These are phyloP conservation scores for Xylaria telfairii DNA, from an alignment of 495 filamentous ascomycete species.

Conservation along the genomic window DNA sequence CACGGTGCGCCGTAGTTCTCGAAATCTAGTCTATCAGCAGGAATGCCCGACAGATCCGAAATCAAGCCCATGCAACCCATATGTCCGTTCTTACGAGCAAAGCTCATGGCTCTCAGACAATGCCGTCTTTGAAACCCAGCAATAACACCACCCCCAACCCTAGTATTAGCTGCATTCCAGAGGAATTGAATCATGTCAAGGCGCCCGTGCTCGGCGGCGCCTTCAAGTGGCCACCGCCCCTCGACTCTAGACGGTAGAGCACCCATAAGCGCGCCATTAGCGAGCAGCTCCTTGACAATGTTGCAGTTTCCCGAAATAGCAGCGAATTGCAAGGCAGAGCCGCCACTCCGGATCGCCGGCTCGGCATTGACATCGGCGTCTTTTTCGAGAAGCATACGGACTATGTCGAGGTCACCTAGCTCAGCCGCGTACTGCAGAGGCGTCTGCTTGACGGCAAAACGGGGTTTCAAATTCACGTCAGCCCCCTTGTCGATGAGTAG, in stretches of 20 bases:
- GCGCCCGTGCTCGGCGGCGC: conserved; percentile 53
- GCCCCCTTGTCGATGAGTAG: conserved; percentile 42
- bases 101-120: conserved; percentile 29
- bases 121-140: conserved; percentile 25
- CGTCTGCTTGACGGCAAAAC: conserved; percentile 24
- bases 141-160: conserved; percentile 1
- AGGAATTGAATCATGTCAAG: conserved; percentile 52
- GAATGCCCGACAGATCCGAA: conserved; percentile 10
- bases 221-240: conserved; percentile 52
- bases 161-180: conserved; percentile 30
- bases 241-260: conserved; percentile 28
- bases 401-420: conserved; percentile 36
- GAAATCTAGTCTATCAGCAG: conserved; percentile 19
- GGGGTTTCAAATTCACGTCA: conserved; percentile 29
- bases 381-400: conserved; percentile 23
- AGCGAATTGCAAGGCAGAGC: conserved; percentile 33
- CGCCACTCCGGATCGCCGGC: conserved; percentile 32
- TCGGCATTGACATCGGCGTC: conserved; percentile 30
- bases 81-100: conserved; percentile 27
- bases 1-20: conserved; percentile 22
- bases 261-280: conserved; percentile 29
- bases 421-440: conserved; percentile 40
- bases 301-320: conserved; percentile 34
- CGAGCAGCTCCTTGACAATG: conserved; percentile 32
- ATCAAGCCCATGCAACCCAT: conserved; percentile 25